Conservation (phyloP, 352 stramenopile species). For the Phytophthora pseudosyringae region DNA sequence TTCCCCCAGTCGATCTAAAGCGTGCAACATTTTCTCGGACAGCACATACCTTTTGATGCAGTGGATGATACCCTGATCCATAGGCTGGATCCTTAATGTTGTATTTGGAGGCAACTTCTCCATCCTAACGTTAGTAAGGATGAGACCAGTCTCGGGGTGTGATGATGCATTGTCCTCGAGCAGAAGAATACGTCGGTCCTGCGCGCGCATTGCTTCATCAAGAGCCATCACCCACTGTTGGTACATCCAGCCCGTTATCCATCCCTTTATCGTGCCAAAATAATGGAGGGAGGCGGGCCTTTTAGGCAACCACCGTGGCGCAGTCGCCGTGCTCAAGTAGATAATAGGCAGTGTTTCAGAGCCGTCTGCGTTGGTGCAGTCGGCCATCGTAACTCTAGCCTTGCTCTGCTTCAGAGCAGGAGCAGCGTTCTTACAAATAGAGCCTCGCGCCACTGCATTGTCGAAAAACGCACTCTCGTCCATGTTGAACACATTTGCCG, state of each 20-base stretch:
- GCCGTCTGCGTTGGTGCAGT: not conserved
- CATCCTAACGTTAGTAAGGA: not conserved
- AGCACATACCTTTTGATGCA: too few species aligned
- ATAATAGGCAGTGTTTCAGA: not conserved
- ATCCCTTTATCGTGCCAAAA: constrained; percentile 6
- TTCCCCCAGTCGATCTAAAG: too few species aligned
- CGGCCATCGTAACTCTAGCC: not conserved
- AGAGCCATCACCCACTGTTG: constrained; percentile 2
- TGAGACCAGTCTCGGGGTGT: not conserved
- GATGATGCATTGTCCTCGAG: not conserved
- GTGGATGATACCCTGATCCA: constrained; percentile 1
- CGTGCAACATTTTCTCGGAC: too few species aligned
- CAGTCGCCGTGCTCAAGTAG: not conserved
- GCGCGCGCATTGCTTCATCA: not conserved
- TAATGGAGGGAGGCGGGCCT: constrained; percentile 14
- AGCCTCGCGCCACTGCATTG: not conserved
- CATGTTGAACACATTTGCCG: not conserved
- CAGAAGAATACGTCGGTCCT: not conserved
- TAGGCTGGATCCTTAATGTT: not conserved
- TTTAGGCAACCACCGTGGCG: not conserved
- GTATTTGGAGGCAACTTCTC: constrained; percentile 4
- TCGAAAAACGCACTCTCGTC: not conserved
- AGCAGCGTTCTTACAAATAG: not conserved
- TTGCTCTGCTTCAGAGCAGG: not conserved
- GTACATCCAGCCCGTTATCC: constrained; percentile 13